Percentiles rank a stretch among this genome's conserved stretches.
phyloP scores from a whole-genome alignment of 257 asterid genomes.

The Solanum chaucha region DNA sequence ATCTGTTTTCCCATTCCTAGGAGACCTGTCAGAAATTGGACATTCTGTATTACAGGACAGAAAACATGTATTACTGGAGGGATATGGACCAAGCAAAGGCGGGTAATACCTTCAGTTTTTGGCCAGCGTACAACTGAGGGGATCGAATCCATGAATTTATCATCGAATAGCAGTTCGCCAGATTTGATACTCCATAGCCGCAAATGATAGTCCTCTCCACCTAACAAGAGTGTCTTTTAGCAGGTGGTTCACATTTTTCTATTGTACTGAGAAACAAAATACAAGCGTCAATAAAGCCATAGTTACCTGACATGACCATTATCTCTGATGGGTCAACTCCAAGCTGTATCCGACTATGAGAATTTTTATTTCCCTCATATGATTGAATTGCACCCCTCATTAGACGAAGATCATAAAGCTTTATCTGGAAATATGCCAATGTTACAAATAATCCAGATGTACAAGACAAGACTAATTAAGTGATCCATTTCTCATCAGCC shows the following conservation, averaged over 20 bases:
- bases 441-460: background rate
- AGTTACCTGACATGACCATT: slow-evolving; percentile 62
- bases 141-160: slow-evolving; percentile 40
- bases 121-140: slow-evolving; percentile 88
- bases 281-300: background rate
- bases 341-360: slow-evolving; percentile 70
- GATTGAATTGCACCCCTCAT: slow-evolving; percentile 71
- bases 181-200: slow-evolving; percentile 83
- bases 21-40: background rate
- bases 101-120: slow-evolving; percentile 22
- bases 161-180: slow-evolving; percentile 67
- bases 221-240: slow-evolving; percentile 17
- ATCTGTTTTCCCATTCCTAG: slow-evolving; percentile 6
- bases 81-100: background rate
- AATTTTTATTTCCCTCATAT: slow-evolving; percentile 66
- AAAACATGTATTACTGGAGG: background rate
- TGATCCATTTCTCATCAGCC: background rate
- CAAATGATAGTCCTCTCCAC: slow-evolving; percentile 84
- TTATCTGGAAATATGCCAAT: slow-evolving; percentile 40
- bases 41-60: background rate
- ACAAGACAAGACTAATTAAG: background rate
- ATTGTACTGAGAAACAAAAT: background rate
- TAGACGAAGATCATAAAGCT: slow-evolving; percentile 77
- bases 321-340: slow-evolving; percentile 86
- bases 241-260: slow-evolving; percentile 1